Evolutionary conservation across 2,329 filamentous ascomycete species (phyloP).

Genomic region (Diaporthe velutina): DNA sequence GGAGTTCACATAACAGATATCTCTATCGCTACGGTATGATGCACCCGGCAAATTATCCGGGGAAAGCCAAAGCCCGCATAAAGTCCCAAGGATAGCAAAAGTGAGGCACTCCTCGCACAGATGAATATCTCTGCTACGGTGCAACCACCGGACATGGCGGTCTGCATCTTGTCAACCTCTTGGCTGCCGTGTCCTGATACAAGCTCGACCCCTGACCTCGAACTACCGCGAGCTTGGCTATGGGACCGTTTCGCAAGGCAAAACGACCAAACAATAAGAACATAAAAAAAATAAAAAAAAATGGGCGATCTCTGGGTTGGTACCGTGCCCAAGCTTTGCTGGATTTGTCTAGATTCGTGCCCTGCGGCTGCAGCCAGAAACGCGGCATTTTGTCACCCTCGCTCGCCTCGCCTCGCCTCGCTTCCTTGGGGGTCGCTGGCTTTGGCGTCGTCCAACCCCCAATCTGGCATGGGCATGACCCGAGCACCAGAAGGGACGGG

Average conservation of each 20-base stretch:
- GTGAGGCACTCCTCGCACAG: constrained; percentile 18
- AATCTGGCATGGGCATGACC: constrained; percentile 9
- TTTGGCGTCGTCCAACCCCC: constrained; percentile 6
- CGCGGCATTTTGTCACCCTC: constrained; percentile 31
- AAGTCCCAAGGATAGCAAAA: neutral
- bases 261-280: neutral
- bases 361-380: constrained; percentile 4
- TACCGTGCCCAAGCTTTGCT: neutral
- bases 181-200: constrained; percentile 24
- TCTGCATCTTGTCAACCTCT: constrained; percentile 30
- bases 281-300: neutral
- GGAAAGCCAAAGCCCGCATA: neutral
- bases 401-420: constrained; percentile 18
- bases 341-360: neutral
- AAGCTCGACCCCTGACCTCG: constrained; percentile 14
- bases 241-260: constrained; percentile 12
- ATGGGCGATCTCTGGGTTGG: neutral
- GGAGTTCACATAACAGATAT: neutral
- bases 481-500: neutral
- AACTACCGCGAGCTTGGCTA: constrained; percentile 15
- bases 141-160: constrained; percentile 17
- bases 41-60: neutral
- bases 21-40: neutral
- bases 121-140: neutral
- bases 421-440: neutral